phyloP scores from a whole-genome alignment of 176 grass and related monocot genomes.

The Panicum miliaceum region DNA sequence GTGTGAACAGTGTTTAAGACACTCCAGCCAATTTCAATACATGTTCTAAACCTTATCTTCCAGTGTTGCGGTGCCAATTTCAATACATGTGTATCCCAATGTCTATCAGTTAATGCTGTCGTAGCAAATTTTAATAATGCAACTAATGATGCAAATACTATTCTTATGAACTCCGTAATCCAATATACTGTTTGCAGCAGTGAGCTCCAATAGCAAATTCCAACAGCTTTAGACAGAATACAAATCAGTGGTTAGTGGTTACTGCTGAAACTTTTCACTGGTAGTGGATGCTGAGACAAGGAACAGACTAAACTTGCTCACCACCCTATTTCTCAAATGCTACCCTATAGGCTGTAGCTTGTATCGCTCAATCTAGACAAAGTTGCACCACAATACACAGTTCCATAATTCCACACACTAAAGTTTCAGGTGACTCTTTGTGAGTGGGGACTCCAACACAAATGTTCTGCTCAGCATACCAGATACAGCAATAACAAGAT shows the following conservation, averaged over 20 bases:
- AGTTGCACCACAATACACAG: not conserved
- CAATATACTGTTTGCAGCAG: conserved; percentile 14
- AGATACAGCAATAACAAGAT: not conserved
- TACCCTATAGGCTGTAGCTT: not conserved
- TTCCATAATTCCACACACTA: not conserved
- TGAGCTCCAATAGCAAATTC: conserved; percentile 3
- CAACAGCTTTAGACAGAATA: not conserved
- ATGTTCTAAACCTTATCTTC: not conserved
- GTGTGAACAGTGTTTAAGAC: not conserved
- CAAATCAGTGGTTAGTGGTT: not conserved
- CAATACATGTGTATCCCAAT: not conserved
- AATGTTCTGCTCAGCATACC: conserved; percentile 13
- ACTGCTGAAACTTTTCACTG: not conserved
- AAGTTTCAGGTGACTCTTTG: conserved; percentile 4
- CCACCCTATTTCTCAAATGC: not conserved
- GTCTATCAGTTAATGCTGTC: not conserved
- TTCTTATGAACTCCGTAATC: not conserved
- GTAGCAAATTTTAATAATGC: not conserved
- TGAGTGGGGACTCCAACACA: not conserved
- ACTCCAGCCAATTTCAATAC: not conserved
- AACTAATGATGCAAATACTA: conserved; percentile 5
- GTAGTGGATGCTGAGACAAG: not conserved
- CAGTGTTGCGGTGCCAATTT: not conserved
- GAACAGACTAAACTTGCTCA: not conserved
- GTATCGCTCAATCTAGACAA: conserved; percentile 24